phyloP scores from a whole-genome alignment of 495 filamentous ascomycete species.

The Neurospora sp. region DNA sequence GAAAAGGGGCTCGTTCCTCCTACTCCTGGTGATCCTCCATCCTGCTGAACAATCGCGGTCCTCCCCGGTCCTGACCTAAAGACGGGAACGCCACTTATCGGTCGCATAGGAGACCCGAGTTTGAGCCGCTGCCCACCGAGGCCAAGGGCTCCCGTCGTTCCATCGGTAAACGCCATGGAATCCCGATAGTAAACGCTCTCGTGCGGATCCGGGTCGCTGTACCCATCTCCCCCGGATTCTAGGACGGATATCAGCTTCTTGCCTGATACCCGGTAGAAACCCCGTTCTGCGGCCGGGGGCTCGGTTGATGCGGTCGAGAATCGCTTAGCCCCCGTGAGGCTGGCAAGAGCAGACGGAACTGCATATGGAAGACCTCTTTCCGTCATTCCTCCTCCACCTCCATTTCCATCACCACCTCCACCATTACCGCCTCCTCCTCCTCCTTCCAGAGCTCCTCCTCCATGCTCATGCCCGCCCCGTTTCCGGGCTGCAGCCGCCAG shows the following conservation, averaged over 20 bases:
- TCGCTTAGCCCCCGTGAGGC: constrained; percentile 34
- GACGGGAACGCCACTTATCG: constrained; percentile 34
- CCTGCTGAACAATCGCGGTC: constrained; percentile 21
- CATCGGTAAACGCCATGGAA: constrained; percentile 34
- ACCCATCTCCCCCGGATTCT: constrained; percentile 60
- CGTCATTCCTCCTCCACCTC: constrained; percentile 25
- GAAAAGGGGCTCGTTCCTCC: constrained; percentile 22
- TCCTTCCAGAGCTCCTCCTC: neutral
- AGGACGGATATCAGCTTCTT: constrained; percentile 64
- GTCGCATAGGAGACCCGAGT: constrained; percentile 39
- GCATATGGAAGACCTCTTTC: constrained; percentile 44
- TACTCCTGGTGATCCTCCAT: constrained; percentile 18
- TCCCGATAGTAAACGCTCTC: constrained; percentile 40
- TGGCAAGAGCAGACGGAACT: constrained; percentile 45
- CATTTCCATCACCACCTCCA: constrained; percentile 17
- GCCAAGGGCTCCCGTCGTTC: constrained; percentile 6
- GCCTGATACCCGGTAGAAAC: constrained; percentile 52
- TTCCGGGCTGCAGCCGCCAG: neutral
- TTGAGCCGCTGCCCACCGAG: constrained; percentile 14
- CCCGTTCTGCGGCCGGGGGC: constrained; percentile 32
- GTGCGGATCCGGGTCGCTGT: constrained; percentile 48
- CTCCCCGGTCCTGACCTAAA: constrained; percentile 35
- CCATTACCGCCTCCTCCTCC: constrained; percentile 6
- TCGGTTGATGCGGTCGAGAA: constrained; percentile 34
- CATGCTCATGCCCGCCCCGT: neutral